These are phyloP conservation scores for Rutstroemia sp. DNA, from an alignment of 2,329 filamentous ascomycete species.

Conservation along the genomic window DNA sequence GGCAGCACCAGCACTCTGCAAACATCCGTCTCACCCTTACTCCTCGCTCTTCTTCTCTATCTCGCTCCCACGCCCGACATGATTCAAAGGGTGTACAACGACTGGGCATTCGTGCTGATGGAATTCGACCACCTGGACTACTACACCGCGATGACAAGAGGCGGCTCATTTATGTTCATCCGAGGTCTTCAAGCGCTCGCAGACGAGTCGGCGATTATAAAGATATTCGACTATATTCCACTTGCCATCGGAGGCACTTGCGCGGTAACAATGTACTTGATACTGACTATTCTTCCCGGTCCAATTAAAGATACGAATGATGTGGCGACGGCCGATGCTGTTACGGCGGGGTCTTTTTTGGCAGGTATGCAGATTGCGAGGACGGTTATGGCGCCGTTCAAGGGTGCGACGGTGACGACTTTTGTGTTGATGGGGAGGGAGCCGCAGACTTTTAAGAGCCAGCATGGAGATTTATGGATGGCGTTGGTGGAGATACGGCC, in stretches of 20 bases:
- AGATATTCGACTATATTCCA: background rate
- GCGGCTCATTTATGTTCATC: background rate
- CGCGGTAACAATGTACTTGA: background rate
- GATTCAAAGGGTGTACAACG: background rate
- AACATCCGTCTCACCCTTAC: background rate
- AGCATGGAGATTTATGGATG: constrained; percentile 1
- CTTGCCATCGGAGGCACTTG: background rate
- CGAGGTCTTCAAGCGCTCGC: background rate
- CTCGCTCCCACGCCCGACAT: background rate
- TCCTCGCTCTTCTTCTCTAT: background rate
- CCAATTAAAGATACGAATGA: background rate
- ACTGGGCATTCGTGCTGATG: background rate
- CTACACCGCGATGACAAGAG: background rate
- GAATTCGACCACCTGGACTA: background rate
- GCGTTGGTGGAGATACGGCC: background rate
- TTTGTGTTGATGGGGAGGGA: constrained; percentile 3
- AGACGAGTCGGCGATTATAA: background rate
- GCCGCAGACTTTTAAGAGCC: background rate
- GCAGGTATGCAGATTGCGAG: background rate
- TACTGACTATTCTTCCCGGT: background rate
- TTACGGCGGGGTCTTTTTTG: background rate
- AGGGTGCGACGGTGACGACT: background rate
- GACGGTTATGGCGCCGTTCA: constrained; percentile 1
- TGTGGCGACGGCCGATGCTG: background rate
- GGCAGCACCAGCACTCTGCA: background rate